phyloP scores from a whole-genome alignment of 75 land plant species.

The Ceratopteris richardii region DNA sequence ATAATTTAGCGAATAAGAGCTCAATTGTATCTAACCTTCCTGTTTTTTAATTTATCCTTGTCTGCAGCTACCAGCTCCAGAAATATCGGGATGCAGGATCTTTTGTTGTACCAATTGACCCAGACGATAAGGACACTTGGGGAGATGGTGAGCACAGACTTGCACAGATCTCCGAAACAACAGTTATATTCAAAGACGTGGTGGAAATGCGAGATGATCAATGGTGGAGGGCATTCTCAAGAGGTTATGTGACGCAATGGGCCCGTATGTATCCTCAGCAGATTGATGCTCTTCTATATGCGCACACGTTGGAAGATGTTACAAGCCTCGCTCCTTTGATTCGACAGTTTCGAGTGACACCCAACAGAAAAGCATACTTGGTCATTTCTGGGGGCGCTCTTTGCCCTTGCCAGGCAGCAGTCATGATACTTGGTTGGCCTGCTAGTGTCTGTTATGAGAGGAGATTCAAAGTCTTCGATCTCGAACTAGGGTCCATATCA shows the following conservation, averaged over 20 bases:
- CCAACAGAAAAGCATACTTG: constrained; percentile 74
- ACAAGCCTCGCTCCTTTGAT: constrained; percentile 71
- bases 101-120: constrained; percentile 83
- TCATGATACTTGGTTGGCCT: constrained; percentile 59
- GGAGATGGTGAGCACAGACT: constrained; percentile 98
- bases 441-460: constrained; percentile 63
- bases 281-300: constrained; percentile 81
- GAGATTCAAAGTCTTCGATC: constrained; percentile 88
- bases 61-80: constrained; percentile 95
- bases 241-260: constrained; percentile 95
- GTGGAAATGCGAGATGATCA: constrained; percentile 93
- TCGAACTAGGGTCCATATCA: constrained; percentile 49
- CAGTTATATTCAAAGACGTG: constrained; percentile 89
- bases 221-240: constrained; percentile 88
- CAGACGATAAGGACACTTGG: constrained; percentile 89
- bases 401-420: constrained; percentile 93
- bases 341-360: constrained; percentile 62
- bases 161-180: constrained; percentile 93
- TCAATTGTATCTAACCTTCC: too few species aligned
- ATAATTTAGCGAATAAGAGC: too few species aligned
- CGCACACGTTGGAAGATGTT: constrained; percentile 73
- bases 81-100: constrained; percentile 89
- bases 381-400: constrained; percentile 67
- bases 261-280: constrained; percentile 96
- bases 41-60: too few species aligned